Evolutionary conservation across 257 asterid species (phyloP).

Genomic region (Forsythia suspensa): DNA sequence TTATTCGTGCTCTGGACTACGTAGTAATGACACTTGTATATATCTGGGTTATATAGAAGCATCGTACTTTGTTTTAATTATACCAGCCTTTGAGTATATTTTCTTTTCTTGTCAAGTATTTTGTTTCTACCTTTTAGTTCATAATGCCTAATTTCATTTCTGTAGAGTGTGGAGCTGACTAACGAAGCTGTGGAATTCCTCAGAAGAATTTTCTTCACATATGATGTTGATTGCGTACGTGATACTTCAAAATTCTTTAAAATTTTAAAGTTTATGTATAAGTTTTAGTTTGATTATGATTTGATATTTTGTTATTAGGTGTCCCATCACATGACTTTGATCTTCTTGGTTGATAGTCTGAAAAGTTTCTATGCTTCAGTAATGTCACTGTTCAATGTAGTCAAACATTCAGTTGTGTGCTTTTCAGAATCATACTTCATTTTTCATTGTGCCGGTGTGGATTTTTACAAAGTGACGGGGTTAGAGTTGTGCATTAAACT

Average conservation of each 20-base stretch:
- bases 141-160: conserved; percentile 30
- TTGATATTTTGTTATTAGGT: background rate
- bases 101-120: conserved; percentile 8
- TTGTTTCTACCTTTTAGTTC: background rate
- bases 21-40: background rate
- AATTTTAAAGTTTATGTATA: background rate
- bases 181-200: conserved; percentile 88
- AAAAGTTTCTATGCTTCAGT: background rate
- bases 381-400: background rate
- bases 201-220: conserved; percentile 64
- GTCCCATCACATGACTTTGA: background rate
- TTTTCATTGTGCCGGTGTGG: background rate
- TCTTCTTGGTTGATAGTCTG: conserved; percentile 6
- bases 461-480: background rate
- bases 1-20: background rate
- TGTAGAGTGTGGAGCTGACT: conserved; percentile 92
- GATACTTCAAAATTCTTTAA: background rate
- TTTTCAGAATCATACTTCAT: background rate
- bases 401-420: background rate
- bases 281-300: background rate
- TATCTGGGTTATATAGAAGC: too few relatives aligned
- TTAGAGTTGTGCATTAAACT: background rate
- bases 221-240: conserved; percentile 81
- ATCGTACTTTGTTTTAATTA: background rate
- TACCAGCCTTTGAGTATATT: conserved; percentile 1